Base-by-base conservation (phyloP, 768 basidiomycete species). In the Fomitopsis pulvina region DNA sequence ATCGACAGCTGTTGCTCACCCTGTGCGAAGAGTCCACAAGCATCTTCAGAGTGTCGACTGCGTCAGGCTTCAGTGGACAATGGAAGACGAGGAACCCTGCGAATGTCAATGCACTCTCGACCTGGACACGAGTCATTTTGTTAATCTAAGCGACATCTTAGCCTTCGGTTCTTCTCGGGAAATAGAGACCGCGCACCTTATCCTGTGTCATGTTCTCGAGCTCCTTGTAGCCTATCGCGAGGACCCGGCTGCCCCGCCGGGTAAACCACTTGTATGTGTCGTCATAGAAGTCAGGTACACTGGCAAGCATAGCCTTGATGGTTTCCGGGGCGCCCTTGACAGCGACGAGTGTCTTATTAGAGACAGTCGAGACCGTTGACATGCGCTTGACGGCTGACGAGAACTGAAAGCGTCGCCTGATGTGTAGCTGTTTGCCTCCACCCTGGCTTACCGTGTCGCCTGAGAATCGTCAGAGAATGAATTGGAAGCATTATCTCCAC, bases 61-160 rank as follows among this genome's bases (percentile, higher is more conserved):
- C 96, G 64, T 99, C 96, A 14, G 80, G 67, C 68, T 99, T 99
- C 55, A 99, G 78, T 2, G 96, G 96, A 63, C 94, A 98, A 62
- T 97, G 94, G 81, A 99, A 99, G 20, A 99, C 92, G 52, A 99
- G 73, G 74, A 99, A 99, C 6, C 96, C 96, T n/a, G 81, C 92
- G 60, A 99, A 99, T 2, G 64, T 70, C 41, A 99, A 74, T 1
- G 69, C 63, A 52, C 80, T 81, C 67, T 99, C 96, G 9, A 91
- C 88, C 26, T 80, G 68, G 34, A 90, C 83, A 41, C 96, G 76
- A 32, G 81, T 69, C n/a, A 97, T 67, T 57, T 88, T 90, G 65
- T 93, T 93, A 61, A 97, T 89, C 92, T 95, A 56, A 8, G n/a
- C 11, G 18, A 24, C 41, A 41, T 2, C 12, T 4, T 25, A 11